These are phyloP conservation scores for Nymphaea colorata DNA, from an alignment of 164 flowering plant genomes.

Conservation along the genomic window DNA sequence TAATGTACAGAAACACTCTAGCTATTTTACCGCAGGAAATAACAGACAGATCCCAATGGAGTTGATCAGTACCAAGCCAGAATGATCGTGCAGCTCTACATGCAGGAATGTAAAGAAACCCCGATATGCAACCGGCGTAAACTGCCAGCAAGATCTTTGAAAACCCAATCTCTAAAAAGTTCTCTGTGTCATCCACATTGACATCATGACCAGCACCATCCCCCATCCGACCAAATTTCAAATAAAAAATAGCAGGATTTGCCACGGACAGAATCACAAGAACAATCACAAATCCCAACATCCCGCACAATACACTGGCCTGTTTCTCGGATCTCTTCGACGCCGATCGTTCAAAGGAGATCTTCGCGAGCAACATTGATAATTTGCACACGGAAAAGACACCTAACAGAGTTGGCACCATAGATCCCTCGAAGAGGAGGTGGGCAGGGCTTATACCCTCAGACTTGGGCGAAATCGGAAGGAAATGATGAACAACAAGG, in stretches of 20 bases:
- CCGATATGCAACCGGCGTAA: constrained; percentile 43
- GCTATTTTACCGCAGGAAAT: constrained; percentile 56
- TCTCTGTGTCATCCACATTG: neutral
- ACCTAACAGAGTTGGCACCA: constrained; percentile 45
- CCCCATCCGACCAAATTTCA: constrained; percentile 36
- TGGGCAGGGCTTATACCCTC: constrained; percentile 16
- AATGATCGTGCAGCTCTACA: constrained; percentile 50
- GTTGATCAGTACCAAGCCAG: constrained; percentile 95
- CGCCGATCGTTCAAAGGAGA: constrained; percentile 63
- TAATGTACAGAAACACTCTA: constrained; percentile 45
- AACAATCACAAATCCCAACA: constrained; percentile 45
- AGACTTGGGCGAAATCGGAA: constrained; percentile 12
- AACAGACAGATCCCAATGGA: constrained; percentile 53
- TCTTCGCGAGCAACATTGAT: constrained; percentile 22
- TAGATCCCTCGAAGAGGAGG: constrained; percentile 23
- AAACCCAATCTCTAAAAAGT: constrained; percentile 18
- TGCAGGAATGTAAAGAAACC: constrained; percentile 55
- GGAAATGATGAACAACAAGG: constrained; percentile 32
- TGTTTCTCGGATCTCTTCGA: constrained; percentile 70
- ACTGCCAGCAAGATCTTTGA: constrained; percentile 33
- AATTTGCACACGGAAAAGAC: constrained; percentile 25
- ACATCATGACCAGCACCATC: neutral
- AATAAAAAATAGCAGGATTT: constrained; percentile 31
- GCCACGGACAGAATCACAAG: constrained; percentile 20
- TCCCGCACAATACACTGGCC: constrained; percentile 43